A percentile compares a stretch with the other conserved stretches of the same genome.
Conservation (phyloP, 306 rosid genomes). For the Trifolium pratense region DNA sequence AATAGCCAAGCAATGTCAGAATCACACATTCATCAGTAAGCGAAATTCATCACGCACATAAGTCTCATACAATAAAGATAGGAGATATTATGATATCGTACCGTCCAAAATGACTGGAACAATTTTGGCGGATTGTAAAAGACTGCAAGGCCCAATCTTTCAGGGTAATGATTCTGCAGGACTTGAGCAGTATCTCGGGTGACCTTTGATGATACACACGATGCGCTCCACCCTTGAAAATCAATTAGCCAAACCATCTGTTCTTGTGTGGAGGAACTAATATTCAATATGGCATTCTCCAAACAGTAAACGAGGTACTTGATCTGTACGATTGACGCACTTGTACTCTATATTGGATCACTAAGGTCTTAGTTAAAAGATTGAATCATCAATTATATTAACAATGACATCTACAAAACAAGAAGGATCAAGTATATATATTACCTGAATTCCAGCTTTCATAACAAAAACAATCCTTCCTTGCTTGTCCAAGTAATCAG, state of each 20-base stretch:
- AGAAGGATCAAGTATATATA: conserved; percentile 1
- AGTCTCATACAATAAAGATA: conserved; percentile 15
- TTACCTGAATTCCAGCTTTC: conserved; percentile 77
- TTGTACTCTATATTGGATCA: conserved; percentile 54
- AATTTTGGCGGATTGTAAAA: conserved; percentile 84
- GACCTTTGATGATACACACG: conserved; percentile 63
- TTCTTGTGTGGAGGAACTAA: conserved; percentile 56
- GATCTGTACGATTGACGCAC: conserved; percentile 53
- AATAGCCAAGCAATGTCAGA: conserved; percentile 18
- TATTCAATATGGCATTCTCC: conserved; percentile 77
- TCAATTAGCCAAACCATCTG: conserved; percentile 86
- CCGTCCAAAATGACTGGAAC: conserved; percentile 89
- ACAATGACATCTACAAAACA: neutral
- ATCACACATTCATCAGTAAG: neutral
- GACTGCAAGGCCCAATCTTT: conserved; percentile 76
- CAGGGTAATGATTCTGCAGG: conserved; percentile 84
- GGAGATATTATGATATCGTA: conserved; percentile 46
- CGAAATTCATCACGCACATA: conserved; percentile 5
- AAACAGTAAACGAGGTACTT: conserved; percentile 73
- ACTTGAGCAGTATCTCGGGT: conserved; percentile 68
- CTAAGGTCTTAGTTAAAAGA: conserved; percentile 34
- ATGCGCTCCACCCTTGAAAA: conserved; percentile 72
- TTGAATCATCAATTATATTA: conserved; percentile 22
- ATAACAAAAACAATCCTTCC: conserved; percentile 78
- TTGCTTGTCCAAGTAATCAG: conserved; percentile 67